Percentiles rank a stretch among this genome's conserved stretches.
Conservation (phyloP, 163 green algal species). For the Prototheca wickerhamii region DNA sequence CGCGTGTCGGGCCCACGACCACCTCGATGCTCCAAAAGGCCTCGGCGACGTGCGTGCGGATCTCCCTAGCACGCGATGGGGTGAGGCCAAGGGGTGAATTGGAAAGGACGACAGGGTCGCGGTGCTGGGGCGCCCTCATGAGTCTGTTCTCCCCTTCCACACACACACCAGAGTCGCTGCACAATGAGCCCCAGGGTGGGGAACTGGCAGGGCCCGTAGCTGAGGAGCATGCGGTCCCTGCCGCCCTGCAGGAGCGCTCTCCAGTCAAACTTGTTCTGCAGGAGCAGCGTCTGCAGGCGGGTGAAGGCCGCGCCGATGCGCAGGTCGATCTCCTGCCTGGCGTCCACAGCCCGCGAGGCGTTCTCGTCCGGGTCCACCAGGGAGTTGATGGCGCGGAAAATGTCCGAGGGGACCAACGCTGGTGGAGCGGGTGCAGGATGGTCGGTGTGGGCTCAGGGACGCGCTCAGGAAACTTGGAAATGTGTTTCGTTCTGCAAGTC, state of each 20-base stretch:
- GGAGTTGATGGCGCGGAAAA: constrained; percentile 61
- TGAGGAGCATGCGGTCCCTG: constrained; percentile 56
- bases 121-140: too few species aligned
- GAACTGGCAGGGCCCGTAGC: constrained; percentile 98
- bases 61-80: constrained; percentile 42
- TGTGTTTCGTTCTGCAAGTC: background rate
- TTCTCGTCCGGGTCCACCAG: constrained; percentile 67
- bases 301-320: constrained; percentile 93
- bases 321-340: constrained; percentile 94
- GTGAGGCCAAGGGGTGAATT: background rate
- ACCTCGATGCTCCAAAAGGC: constrained; percentile 83
- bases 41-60: constrained; percentile 82
- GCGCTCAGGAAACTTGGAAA: background rate
- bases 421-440: background rate
- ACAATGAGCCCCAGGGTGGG: constrained; percentile 96
- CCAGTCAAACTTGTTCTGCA: constrained; percentile 83
- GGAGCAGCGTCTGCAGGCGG: constrained; percentile 87
- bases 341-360: constrained; percentile 81
- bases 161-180: constrained; percentile 74
- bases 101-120: too few species aligned
- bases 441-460: background rate
- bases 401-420: constrained; percentile 44
- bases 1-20: background rate
- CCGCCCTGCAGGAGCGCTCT: constrained; percentile 6
- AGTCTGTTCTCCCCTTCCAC: too few species aligned